Evolutionary conservation across 768 basidiomycete genomes (phyloP), one percentile per base, ranked within the genome.

Genomic region (Serendipita indica): DNA sequence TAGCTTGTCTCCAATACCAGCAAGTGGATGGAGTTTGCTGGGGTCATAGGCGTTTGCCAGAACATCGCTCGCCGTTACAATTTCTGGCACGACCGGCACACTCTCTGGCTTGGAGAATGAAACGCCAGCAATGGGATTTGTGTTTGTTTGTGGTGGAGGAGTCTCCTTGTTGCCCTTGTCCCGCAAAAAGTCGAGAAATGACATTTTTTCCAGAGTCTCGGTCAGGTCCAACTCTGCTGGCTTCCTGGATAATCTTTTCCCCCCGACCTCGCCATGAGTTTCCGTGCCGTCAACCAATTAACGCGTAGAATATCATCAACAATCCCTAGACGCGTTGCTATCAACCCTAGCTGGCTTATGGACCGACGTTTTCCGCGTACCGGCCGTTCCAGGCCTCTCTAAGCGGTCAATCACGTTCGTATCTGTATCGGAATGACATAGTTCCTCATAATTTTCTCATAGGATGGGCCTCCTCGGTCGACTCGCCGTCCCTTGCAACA

Each of bases 41-140:
- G 93, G 89, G 75, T 97, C 92, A 73, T 89, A 93, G 10, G 85
- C 79, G 64, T 83, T 82, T 72, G 82, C 76, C 64, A 97, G 84
- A 64, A 97, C 75, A 75, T 93, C 89, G 59, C 83, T 80, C 45
- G 93, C 90, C 57, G 88, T 88, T 60, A 86, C 80, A 57, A 81
- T 28, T 16, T 54, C 64, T n/a, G 62, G 62, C 39, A 63, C 59
- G n/a, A n/a, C n/a, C 16, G 64, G 20, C 39, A 56, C 18, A 10
- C 58, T 52, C 57, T 60, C 37, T 57, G 57, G 57, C 20, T 58
- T 58, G n/a, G 57, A 35, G 34, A 41, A 35, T 14, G 57, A 37
- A 52, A 46, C 39, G 5, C 28, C 28, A 14, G 27, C 27, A 16
- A 27, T 25, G n/a, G 22, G 25, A 2, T 18, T n/a, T 20, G 52